These are phyloP conservation scores for Phytophthora cajani DNA, from an alignment of 352 stramenopile genomes.

Conservation along the genomic window DNA sequence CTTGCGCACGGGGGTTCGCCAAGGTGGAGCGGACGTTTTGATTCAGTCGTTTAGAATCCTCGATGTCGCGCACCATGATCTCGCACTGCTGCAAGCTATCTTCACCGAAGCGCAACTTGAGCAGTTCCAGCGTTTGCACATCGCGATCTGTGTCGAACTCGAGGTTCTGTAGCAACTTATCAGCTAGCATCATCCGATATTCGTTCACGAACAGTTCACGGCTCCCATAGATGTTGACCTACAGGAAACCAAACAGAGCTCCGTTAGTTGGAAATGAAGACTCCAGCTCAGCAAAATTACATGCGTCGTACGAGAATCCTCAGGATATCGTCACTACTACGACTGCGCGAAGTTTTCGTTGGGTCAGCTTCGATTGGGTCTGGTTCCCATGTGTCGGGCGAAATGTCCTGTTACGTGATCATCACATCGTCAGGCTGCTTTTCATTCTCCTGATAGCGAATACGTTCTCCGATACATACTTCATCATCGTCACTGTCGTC, in stretches of 20 bases:
- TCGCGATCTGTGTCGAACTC: constrained; percentile 95
- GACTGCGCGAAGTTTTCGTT: constrained; percentile 80
- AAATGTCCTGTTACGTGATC: constrained; percentile 53
- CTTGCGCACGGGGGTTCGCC: constrained; percentile 13
- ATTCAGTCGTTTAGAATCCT: constrained; percentile 96
- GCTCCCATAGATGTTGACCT: constrained; percentile 97
- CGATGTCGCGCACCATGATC: constrained; percentile 98
- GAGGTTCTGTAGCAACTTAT: constrained; percentile 95
- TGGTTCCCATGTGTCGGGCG: constrained; percentile 92
- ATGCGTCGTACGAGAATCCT: constrained; percentile 88
- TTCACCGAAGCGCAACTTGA: constrained; percentile 98
- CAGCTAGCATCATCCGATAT: constrained; percentile 97
- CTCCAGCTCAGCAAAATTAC: background rate
- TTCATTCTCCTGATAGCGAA: background rate
- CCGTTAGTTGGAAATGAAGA: background rate
- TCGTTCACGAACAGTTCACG: constrained; percentile 99
- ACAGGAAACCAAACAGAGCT: background rate
- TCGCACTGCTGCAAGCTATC: constrained; percentile 95
- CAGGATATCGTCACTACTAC: constrained; percentile 95
- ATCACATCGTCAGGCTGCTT: background rate
- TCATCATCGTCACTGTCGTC: constrained; percentile 95
- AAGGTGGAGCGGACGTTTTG: constrained; percentile 82
- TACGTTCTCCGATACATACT: constrained; percentile 20
- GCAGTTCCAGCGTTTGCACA: constrained; percentile 95
- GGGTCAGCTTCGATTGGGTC: constrained; percentile 85